Conservation (phyloP, 202 grass and related monocot genomes). For the Saccharum hybrid region DNA sequence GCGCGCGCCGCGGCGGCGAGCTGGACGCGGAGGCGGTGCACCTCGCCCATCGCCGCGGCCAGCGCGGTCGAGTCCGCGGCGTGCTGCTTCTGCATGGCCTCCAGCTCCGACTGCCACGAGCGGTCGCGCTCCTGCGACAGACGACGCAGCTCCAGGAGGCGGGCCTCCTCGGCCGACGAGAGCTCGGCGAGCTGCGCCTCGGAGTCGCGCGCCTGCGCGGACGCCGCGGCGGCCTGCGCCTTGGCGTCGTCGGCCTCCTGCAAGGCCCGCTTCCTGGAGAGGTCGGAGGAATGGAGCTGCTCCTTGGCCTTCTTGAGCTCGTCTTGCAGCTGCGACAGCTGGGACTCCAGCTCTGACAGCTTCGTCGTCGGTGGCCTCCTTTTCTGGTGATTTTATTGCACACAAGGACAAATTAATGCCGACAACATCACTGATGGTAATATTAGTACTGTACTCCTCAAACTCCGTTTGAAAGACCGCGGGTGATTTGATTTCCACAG, state of each 20-base stretch:
- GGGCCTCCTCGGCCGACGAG: slow-evolving; percentile 63
- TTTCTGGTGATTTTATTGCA: slow-evolving; percentile 65
- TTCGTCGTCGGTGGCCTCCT: slow-evolving; percentile 65
- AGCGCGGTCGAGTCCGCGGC: slow-evolving; percentile 72
- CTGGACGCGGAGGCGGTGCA: slow-evolving; percentile 70
- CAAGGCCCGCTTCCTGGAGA: slow-evolving; percentile 59
- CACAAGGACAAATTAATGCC: slow-evolving; percentile 38
- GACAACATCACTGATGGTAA: slow-evolving; percentile 38
- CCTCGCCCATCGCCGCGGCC: slow-evolving; percentile 71
- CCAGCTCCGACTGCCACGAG: slow-evolving; percentile 93
- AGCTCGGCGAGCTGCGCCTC: slow-evolving; percentile 67
- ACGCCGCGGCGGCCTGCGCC: slow-evolving; percentile 48
- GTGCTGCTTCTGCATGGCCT: slow-evolving; percentile 97
- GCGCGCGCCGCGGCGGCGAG: slow-evolving; percentile 56
- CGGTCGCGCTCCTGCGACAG: slow-evolving; percentile 94
- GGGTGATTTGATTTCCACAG: slow-evolving; percentile 12
- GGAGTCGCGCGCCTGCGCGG: slow-evolving; percentile 49
- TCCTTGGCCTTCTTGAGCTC: slow-evolving; percentile 85
- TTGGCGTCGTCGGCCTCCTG: slow-evolving; percentile 78
- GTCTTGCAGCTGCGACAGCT: slow-evolving; percentile 73
- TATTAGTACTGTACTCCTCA: not conserved
- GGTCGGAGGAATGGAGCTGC: slow-evolving; percentile 68
- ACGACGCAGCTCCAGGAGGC: slow-evolving; percentile 78
- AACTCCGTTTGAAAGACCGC: not conserved
- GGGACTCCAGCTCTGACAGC: slow-evolving; percentile 63